Percentiles rank a stretch among this genome's conserved stretches.
These are phyloP conservation scores for Pseudonitzschia multiseries DNA, from an alignment of 108 stramenopile genomes.

Conservation along the genomic window DNA sequence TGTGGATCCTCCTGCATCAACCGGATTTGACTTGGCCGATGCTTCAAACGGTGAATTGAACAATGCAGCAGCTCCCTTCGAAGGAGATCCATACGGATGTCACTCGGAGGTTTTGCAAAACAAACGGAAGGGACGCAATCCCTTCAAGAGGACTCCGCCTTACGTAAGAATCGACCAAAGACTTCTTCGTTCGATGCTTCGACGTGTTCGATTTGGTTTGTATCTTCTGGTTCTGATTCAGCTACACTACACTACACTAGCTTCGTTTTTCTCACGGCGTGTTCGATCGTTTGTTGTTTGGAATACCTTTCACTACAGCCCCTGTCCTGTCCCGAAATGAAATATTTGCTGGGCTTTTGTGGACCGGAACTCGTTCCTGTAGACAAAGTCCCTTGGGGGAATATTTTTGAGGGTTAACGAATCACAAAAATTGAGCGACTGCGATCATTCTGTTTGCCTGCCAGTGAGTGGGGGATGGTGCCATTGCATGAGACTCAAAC, in stretches of 20 bases:
- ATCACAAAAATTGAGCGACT: too few relatives aligned
- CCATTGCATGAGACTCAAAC: too few relatives aligned
- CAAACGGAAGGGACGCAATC: slow-evolving; percentile 88
- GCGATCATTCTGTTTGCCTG: too few relatives aligned
- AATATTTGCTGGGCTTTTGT: slow-evolving; percentile 78
- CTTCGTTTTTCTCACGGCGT: not conserved
- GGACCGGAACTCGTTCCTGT: slow-evolving; percentile 71
- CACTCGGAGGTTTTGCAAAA: slow-evolving; percentile 65
- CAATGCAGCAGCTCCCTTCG: slow-evolving; percentile 83
- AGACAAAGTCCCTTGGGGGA: slow-evolving; percentile 64
- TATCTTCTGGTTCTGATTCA: too few relatives aligned
- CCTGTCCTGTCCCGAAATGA: slow-evolving; percentile 90
- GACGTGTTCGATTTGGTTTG: not conserved
- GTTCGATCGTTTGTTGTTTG: not conserved
- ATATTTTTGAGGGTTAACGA: not conserved
- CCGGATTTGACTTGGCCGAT: slow-evolving; percentile 73
- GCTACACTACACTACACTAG: not conserved
- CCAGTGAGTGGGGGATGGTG: too few relatives aligned
- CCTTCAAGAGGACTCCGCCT: slow-evolving; percentile 84
- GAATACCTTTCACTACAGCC: not conserved
- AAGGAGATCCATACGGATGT: slow-evolving; percentile 94
- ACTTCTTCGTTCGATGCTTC: not conserved
- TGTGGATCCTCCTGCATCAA: slow-evolving; percentile 78
- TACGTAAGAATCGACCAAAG: slow-evolving; percentile 43
- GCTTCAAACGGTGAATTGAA: slow-evolving; percentile 65